These are phyloP conservation scores for Podaxis sp. DNA, from an alignment of 768 basidiomycete genomes.

Conservation along the genomic window DNA sequence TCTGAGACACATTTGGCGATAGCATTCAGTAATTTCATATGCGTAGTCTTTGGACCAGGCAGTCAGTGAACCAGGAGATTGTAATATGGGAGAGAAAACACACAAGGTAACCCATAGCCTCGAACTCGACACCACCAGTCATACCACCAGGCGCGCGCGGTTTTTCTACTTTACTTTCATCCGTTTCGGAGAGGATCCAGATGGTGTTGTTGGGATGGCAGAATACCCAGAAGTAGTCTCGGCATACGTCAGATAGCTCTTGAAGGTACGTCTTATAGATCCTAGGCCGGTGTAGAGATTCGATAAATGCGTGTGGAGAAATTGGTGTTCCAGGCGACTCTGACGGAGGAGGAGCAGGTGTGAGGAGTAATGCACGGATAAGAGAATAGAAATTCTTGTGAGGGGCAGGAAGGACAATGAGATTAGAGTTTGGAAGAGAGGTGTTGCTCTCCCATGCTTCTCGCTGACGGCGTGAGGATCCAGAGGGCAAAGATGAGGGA, in stretches of 20 bases:
- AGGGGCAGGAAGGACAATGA: constrained; percentile 68
- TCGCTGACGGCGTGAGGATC: constrained; percentile 32
- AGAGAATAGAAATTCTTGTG: constrained; percentile 74
- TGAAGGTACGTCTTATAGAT: constrained; percentile 38
- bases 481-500: constrained; percentile 58
- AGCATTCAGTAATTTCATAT: constrained; percentile 84
- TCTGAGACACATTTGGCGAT: constrained; percentile 65
- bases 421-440: constrained; percentile 36
- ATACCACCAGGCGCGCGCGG: constrained; percentile 95
- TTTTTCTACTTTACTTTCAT: constrained; percentile 82
- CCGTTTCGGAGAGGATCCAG: constrained; percentile 82
- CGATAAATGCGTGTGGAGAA: constrained; percentile 77
- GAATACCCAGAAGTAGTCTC: constrained; percentile 97
- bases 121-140: constrained; percentile 98
- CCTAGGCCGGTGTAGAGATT: constrained; percentile 33
- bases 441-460: constrained; percentile 60
- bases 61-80: neutral
- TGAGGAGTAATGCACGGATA: constrained; percentile 72
- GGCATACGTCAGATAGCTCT: constrained; percentile 76
- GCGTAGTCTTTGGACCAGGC: constrained; percentile 60
- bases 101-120: constrained; percentile 95
- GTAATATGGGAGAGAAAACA: constrained; percentile 26
- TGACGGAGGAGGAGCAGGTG: constrained; percentile 34
- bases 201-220: constrained; percentile 93
- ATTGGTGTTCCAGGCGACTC: constrained; percentile 33